These are phyloP conservation scores for Catharanthus roseus DNA, from an alignment of 257 asterid genomes.

Conservation along the genomic window DNA sequence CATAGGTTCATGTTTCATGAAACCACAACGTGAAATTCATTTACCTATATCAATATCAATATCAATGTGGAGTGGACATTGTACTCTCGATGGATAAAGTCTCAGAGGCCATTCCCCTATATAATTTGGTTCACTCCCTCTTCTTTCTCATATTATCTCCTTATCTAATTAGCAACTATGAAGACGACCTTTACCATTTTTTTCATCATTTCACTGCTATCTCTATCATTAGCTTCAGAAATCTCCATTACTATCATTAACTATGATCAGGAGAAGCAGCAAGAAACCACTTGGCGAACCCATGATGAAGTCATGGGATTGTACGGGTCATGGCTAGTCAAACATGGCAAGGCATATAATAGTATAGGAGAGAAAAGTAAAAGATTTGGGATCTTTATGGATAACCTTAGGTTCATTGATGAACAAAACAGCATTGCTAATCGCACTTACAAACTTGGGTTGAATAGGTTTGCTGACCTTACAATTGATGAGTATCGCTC, in stretches of 20 bases:
- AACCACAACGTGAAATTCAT: too few species aligned
- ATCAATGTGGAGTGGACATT: too few species aligned
- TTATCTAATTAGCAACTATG: too few species aligned
- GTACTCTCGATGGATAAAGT: too few species aligned
- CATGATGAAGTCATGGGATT: constrained; percentile 43
- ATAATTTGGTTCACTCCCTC: too few species aligned
- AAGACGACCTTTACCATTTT: constrained; percentile 1
- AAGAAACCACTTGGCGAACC: constrained; percentile 31
- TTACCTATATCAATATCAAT: too few species aligned
- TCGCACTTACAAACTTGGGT: constrained; percentile 51
- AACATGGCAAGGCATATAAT: constrained; percentile 55
- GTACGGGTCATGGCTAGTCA: constrained; percentile 62
- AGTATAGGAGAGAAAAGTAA: constrained; percentile 55
- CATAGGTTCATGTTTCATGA: too few species aligned
- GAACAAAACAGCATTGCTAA: constrained; percentile 45
- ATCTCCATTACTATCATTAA: constrained; percentile 34
- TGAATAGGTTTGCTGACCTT: constrained; percentile 70
- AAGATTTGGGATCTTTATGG: constrained; percentile 67
- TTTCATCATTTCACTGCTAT: constrained; percentile 8
- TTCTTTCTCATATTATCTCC: too few species aligned
- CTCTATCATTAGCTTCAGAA: constrained; percentile 30
- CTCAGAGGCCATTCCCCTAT: too few species aligned
- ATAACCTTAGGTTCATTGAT: constrained; percentile 58
- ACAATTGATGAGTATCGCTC: constrained; percentile 60
- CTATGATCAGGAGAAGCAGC: too few species aligned